Conservation (phyloP, 2,329 filamentous ascomycete species). For the Xylariales sp. region DNA sequence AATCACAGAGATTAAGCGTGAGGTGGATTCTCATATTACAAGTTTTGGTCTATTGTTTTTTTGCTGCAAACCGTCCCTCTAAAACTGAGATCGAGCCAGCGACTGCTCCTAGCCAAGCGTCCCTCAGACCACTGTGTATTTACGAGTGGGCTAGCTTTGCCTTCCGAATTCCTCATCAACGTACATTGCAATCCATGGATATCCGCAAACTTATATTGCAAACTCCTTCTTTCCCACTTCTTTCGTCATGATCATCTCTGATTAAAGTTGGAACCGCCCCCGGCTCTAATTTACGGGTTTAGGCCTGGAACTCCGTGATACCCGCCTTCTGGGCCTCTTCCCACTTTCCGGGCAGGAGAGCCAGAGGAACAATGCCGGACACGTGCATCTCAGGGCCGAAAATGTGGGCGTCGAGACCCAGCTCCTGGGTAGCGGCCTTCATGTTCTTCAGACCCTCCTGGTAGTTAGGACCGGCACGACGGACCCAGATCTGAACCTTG, state of each 20-base stretch:
- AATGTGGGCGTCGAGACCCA: constrained; percentile 69
- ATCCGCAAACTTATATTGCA: not conserved
- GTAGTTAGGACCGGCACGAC: constrained; percentile 90
- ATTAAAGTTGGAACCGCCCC: too few relatives aligned
- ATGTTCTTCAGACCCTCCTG: constrained; percentile 99
- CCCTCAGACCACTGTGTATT: too few relatives aligned
- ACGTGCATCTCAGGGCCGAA: constrained; percentile 87
- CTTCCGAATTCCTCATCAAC: constrained; percentile 8
- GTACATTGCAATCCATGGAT: constrained; percentile 7
- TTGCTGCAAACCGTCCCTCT: constrained; percentile 4
- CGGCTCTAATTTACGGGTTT: too few relatives aligned
- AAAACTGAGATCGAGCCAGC: constrained; percentile 6
- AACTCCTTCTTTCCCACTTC: too few relatives aligned
- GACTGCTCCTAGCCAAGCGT: constrained; percentile 2
- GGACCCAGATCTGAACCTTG: constrained; percentile 97
- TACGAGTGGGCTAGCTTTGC: constrained; percentile 4
- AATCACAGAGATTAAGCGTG: too few relatives aligned
- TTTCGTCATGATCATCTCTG: too few relatives aligned
- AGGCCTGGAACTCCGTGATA: constrained; percentile 57
- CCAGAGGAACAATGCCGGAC: constrained; percentile 91
- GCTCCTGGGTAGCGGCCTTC: constrained; percentile 91
- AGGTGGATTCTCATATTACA: constrained; percentile 11
- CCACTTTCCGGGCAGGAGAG: constrained; percentile 65
- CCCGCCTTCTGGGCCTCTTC: constrained; percentile 45
- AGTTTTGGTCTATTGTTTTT: constrained; percentile 7